Percentiles rank a stretch among this genome's conserved stretches.
Evolutionary conservation across 148 eudicot genomes (phyloP).

Genomic region (Polygonum maritimum): DNA sequence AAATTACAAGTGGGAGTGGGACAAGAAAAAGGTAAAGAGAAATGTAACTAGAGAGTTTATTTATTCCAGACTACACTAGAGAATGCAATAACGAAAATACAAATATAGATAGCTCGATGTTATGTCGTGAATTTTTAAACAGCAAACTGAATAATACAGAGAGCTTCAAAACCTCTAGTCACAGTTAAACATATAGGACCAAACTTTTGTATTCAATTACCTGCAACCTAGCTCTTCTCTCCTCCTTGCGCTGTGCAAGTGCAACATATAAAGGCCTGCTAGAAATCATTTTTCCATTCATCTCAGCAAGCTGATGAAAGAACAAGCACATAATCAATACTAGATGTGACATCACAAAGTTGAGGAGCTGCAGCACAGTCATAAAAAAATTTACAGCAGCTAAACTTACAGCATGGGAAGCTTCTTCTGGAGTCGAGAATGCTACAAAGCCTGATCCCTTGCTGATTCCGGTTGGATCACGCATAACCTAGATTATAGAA

Average conservation of each 20-base stretch:
- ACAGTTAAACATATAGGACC: not conserved
- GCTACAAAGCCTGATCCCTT: constrained; percentile 82
- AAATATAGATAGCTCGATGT: too few species aligned
- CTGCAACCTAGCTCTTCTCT: constrained; percentile 79
- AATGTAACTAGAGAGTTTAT: too few species aligned
- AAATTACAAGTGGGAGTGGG: too few species aligned
- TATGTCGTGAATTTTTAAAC: too few species aligned
- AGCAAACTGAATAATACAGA: not conserved
- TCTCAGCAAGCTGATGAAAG: constrained; percentile 52
- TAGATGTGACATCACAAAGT: not conserved
- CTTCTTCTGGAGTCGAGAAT: constrained; percentile 60
- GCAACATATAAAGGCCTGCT: constrained; percentile 90
- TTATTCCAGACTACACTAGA: too few species aligned
- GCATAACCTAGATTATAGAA: constrained; percentile 49
- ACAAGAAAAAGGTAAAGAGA: not conserved
- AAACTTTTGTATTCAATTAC: constrained; percentile 14
- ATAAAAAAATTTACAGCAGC: not conserved
- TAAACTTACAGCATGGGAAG: constrained; percentile 62
- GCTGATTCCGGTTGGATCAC: constrained; percentile 72
- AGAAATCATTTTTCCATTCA: constrained; percentile 74
- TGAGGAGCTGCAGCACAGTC: not conserved
- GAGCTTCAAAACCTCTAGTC: not conserved
- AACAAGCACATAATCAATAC: not conserved
- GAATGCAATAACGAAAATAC: too few species aligned
- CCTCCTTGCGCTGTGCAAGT: constrained; percentile 81